These are phyloP conservation scores for Hymenoscyphus repandus DNA, from an alignment of 2,329 filamentous ascomycete species.

Conservation along the genomic window DNA sequence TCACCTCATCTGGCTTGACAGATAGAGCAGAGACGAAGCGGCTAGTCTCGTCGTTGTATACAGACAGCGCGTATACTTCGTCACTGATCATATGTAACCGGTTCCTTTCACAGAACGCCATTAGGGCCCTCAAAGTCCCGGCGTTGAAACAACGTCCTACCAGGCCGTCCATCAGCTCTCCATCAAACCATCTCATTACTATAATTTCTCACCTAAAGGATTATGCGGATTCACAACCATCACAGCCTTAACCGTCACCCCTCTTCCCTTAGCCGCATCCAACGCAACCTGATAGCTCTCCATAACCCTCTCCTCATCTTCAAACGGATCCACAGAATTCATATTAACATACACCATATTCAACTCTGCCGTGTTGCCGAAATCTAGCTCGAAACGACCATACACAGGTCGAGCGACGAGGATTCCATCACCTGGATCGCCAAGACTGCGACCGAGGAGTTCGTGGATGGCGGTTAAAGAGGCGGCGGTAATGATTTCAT, in stretches of 20 bases:
- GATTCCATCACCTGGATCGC: conserved; percentile 40
- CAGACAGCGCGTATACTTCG: conserved; percentile 43
- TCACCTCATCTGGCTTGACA: conserved; percentile 38
- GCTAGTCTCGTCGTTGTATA: conserved; percentile 25
- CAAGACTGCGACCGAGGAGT: conserved; percentile 38
- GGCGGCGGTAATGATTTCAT: conserved; percentile 37
- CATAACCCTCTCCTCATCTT: background rate
- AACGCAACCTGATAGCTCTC: conserved; percentile 31
- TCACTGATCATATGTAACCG: conserved; percentile 41
- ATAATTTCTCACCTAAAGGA: conserved; percentile 29
- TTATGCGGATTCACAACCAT: conserved; percentile 34
- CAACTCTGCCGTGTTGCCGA: conserved; percentile 38
- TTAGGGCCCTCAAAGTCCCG: conserved; percentile 19
- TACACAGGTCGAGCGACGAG: conserved; percentile 43
- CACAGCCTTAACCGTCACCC: conserved; percentile 35
- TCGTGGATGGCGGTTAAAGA: conserved; percentile 39
- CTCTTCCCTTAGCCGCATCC: conserved; percentile 26
- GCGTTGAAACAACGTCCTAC: conserved; percentile 26
- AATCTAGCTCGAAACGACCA: conserved; percentile 43
- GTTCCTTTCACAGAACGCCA: conserved; percentile 37
- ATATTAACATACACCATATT: conserved; percentile 35
- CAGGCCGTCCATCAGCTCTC: too few species aligned
- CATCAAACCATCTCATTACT: too few species aligned
- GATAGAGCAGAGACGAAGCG: conserved; percentile 23
- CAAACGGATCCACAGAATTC: conserved; percentile 27